Base-by-base conservation (phyloP, 1,139 yeast genomes). In the Hyphopichia fennica region DNA sequence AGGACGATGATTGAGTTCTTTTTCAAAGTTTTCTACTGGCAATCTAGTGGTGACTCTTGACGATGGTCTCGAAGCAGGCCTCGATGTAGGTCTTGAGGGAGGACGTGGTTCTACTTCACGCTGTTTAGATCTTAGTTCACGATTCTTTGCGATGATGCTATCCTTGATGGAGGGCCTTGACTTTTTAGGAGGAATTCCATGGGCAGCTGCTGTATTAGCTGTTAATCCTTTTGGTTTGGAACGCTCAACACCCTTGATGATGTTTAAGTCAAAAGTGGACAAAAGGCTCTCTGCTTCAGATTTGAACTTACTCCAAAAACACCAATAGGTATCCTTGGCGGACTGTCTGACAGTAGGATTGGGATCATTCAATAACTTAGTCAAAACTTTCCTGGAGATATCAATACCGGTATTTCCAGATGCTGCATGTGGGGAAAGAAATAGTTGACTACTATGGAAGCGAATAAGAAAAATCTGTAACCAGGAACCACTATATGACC, bases 291-390 rank as follows among this genome's bases (percentile, higher is more conserved):
- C 77, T 0, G 81, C 76, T 31, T 77, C 78, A 1, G 67, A 46
- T 64, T 87, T 59, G 72, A 64, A 66, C 31, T 62, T 53, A 7
- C 71, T 70, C 50, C 75, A 73, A 46, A 80, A 77, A 17, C 79
- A 70, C 96, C 96, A 90, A 55, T 78, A 91, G 0, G 90, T 75
- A 9, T 71, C 69, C 56, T 96, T 77, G 65, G 87, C 87, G 0
- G 81, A 71, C 52, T 82, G 95, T 47, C 97, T 75, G 0, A 88
- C 97, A 0, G 75, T 69, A 0, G 95, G 90, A 45, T 87, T 86
- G 0, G 96, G 88, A 62, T 93, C 98, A 1, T 79, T 63, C 2
- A 93, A 67, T 28, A 95, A 82, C 53, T 79, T 83, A 4, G 65
- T 51, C 2, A 90, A 58, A 48, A 82, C 68, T 43, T 72, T 79